Evolutionary conservation across 2,329 filamentous ascomycete species (phyloP).

Genomic region (Pseudogymnoascus sp.): DNA sequence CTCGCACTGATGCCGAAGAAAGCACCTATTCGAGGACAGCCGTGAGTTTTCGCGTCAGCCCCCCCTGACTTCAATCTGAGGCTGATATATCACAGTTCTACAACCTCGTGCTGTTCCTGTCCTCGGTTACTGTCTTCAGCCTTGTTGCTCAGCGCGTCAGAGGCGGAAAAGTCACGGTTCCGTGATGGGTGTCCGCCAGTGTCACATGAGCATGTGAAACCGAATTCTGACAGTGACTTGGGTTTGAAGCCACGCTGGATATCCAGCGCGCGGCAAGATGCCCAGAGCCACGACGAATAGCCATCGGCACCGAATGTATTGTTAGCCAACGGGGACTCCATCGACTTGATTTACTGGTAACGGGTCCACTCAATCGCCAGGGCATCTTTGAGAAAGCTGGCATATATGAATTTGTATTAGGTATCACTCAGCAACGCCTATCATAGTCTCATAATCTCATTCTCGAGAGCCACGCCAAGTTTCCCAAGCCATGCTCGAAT

Average conservation of each 20-base stretch:
- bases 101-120: conserved; percentile 93
- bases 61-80: neutral
- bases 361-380: neutral
- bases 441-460: neutral
- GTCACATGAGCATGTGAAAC: neutral
- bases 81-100: conserved; percentile 64
- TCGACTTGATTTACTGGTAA: neutral
- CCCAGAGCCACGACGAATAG: neutral
- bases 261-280: neutral
- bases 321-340: neutral
- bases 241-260: neutral
- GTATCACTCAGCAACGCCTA: neutral
- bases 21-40: conserved; percentile 89
- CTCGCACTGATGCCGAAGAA: conserved; percentile 86
- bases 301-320: neutral
- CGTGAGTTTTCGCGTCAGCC: conserved; percentile 45
- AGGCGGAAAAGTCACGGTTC: conserved; percentile 2
- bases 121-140: conserved; percentile 90
- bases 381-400: neutral
- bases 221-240: neutral
- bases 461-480: neutral
- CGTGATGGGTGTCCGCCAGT: neutral
- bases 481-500: neutral
- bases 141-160: conserved; percentile 84
- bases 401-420: neutral